These are phyloP conservation scores for Mycena sanguinolenta DNA, from an alignment of 768 basidiomycete species.

Conservation along the genomic window DNA sequence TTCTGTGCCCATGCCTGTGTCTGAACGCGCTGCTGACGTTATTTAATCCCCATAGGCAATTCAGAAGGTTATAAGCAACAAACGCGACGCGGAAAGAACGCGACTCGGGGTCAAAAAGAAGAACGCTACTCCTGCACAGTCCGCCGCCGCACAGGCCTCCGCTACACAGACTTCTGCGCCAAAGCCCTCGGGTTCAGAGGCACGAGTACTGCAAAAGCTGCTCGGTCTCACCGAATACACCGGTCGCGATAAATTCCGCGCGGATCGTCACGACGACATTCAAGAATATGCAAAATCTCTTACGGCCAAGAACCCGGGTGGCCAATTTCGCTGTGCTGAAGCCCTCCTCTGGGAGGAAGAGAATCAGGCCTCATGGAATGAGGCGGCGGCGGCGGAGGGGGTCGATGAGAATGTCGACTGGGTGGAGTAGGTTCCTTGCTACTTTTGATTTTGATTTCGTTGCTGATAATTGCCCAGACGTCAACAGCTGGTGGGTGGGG, in stretches of 20 bases:
- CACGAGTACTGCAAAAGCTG: background rate
- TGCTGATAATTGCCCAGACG: constrained; percentile 1
- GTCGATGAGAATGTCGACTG: constrained; percentile 18
- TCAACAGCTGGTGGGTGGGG: constrained; percentile 7
- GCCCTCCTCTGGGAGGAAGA: constrained; percentile 15
- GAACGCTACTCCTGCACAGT: background rate
- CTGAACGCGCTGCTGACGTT: background rate
- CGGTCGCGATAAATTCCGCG: constrained; percentile 20
- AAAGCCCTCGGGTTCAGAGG: too few relatives aligned
- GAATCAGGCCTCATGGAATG: constrained; percentile 13
- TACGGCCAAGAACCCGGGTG: constrained; percentile 10
- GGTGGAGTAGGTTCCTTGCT: constrained; percentile 12
- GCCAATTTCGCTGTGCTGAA: constrained; percentile 17
- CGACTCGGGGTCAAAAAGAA: background rate
- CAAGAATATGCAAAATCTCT: background rate
- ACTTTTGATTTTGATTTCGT: background rate
- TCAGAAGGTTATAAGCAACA: constrained; percentile 28
- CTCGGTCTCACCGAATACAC: constrained; percentile 1
- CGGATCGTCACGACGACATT: constrained; percentile 13
- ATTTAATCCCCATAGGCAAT: constrained; percentile 5
- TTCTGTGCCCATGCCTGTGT: background rate
- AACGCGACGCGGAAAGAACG: constrained; percentile 3
- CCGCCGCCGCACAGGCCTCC: background rate
- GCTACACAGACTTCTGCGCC: too few relatives aligned
- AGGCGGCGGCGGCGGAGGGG: background rate